These are phyloP conservation scores for Phytophthora pluvialis DNA, from an alignment of 352 stramenopile genomes.

Conservation along the genomic window DNA sequence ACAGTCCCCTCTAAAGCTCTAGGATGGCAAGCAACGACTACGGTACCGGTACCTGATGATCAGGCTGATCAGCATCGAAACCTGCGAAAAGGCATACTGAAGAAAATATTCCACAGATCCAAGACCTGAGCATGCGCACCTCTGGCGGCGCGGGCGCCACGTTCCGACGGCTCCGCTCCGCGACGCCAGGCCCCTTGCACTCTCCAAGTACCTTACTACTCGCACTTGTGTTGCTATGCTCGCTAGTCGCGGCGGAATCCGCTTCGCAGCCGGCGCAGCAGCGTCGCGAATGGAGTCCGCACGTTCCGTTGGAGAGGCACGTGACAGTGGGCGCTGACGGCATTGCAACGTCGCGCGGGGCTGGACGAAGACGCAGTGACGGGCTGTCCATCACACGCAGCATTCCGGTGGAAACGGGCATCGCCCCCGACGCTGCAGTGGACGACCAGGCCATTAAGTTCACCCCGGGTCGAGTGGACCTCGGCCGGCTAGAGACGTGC, in stretches of 20 bases:
- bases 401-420: slow-evolving; percentile 10
- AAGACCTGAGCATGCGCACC: slow-evolving; percentile 22
- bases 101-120: slow-evolving; percentile 26
- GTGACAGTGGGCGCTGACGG: slow-evolving; percentile 26
- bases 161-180: slow-evolving; percentile 14
- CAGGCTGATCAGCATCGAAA: slow-evolving; percentile 5
- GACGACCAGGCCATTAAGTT: slow-evolving; percentile 50
- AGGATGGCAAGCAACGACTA: too few relatives aligned
- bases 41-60: neutral
- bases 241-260: slow-evolving; percentile 12
- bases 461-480: slow-evolving; percentile 34
- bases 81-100: slow-evolving; percentile 22
- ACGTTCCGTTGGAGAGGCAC: slow-evolving; percentile 25
- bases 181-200: slow-evolving; percentile 4
- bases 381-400: slow-evolving; percentile 51
- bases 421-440: slow-evolving; percentile 6
- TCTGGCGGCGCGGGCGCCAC: slow-evolving; percentile 17
- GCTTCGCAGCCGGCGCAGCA: slow-evolving; percentile 1
- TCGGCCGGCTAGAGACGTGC: slow-evolving; percentile 52
- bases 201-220: slow-evolving; percentile 10
- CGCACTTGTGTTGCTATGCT: slow-evolving; percentile 23
- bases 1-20: too few relatives aligned
- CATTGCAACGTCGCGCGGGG: slow-evolving; percentile 29
- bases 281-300: slow-evolving; percentile 11
- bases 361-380: slow-evolving; percentile 35